Percentiles rank a stretch among this genome's conserved stretches.
Conservation (phyloP, 805 yeast species). For the Spencermartinsiella europaea region DNA sequence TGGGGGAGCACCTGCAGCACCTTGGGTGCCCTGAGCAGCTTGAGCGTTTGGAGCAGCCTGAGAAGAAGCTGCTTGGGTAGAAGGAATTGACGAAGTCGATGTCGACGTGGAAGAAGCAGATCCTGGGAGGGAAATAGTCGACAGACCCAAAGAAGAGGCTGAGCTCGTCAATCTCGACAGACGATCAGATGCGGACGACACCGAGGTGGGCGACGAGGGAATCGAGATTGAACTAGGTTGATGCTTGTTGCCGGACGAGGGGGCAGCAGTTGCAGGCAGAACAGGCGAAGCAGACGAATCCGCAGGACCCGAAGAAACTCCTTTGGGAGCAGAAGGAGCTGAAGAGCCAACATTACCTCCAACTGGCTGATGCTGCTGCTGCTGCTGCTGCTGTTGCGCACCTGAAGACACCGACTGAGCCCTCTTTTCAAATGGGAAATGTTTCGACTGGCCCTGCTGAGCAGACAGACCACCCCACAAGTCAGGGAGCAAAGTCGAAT, state of each 20-base stretch:
- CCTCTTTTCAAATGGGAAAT: neutral
- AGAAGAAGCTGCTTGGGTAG: neutral
- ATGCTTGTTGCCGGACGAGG: neutral
- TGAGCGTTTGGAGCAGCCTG: conserved; percentile 7
- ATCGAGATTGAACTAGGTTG: neutral
- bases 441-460: conserved; percentile 5
- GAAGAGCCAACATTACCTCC: neutral
- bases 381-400: neutral
- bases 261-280: neutral
- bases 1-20: conserved; percentile 1
- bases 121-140: conserved; percentile 3
- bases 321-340: neutral
- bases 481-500: conserved; percentile 6
- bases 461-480: conserved; percentile 9
- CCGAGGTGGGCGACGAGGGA: conserved; percentile 4
- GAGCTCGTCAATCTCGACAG: neutral
- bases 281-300: neutral
- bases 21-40: conserved; percentile 11
- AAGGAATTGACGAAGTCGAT: neutral
- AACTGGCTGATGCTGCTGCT: neutral
- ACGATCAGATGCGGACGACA: conserved; percentile 1
- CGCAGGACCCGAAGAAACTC: neutral
- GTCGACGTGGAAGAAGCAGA: conserved; percentile 1
- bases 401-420: neutral
- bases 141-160: neutral